Evolutionary conservation across 164 flowering plant genomes (phyloP), one percentile per base, ranked within the genome.

Genomic region (Saururus chinensis): DNA sequence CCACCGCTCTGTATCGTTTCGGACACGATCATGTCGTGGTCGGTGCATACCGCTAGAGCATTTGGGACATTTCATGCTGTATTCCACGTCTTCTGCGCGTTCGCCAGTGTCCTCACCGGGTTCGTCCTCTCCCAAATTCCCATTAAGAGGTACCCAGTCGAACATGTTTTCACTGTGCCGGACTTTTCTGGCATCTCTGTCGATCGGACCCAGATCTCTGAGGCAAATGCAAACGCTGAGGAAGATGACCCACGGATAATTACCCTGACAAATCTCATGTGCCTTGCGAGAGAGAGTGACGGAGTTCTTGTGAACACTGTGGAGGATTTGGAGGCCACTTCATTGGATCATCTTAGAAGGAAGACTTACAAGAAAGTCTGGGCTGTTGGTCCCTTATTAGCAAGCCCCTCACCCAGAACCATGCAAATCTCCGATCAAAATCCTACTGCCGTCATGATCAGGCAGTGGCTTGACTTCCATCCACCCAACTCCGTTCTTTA

Each of bases 401-500:
- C 37, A 4, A 59, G 61, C 26, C 10, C 49, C 5, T 6, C 7
- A 0, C 14, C 11, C 11, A 0, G 48, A 19, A 9, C 17, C 22
- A 30, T 30, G 37, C 37, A 30, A 30, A 6, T 30, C 37, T 2
- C 37, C 37, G 21, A 17, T 14, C 14, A 42, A 4, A 17, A 45
- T 13, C 0, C 49, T 7, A 40, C 22, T 20, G 10, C 6, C 7
- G 3, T 9, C 17, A 23, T 37, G 19, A 35, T 25, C 66, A 19
- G 54, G 25, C 23, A 40, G 4, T 63, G 66, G 66, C 60, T 63
- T 13, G 52, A 56, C 37, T 30, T 13, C 4, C 65, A 55, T 19
- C 66, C 60, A n/a, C 49, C 40, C 1, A 56, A 56, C 7, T 64
- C 66, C 3, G 66, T 64, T 55, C 41, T 64, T 14, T 64, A 56